A percentile compares a stretch with the other conserved stretches of the same genome.
Evolutionary conservation across 768 basidiomycete genomes (phyloP).

Genomic region (Tremella yokohamensis): DNA sequence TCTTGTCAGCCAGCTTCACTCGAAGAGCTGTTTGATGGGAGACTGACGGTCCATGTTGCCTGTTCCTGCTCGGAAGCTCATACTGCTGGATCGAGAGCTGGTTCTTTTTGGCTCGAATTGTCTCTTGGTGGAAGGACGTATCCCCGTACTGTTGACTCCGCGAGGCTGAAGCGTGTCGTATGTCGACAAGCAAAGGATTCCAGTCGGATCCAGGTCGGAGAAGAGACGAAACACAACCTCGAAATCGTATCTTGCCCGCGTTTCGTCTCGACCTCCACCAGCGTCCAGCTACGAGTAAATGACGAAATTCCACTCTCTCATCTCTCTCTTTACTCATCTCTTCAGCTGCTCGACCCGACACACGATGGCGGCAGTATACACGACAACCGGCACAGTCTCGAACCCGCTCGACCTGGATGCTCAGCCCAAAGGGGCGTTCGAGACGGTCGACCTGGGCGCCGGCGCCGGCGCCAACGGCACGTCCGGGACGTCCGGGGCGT

Average conservation of each 20-base stretch:
- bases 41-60: slow-evolving; percentile 3
- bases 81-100: no score
- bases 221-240: neutral
- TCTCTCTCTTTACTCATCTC: slow-evolving; percentile 5
- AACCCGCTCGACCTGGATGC: slow-evolving; percentile 35
- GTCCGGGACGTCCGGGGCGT: slow-evolving; percentile 21
- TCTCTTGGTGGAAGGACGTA: no score
- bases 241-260: neutral
- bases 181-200: no score
- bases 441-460: slow-evolving; percentile 22
- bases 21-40: no score
- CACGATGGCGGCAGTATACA: slow-evolving; percentile 17
- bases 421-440: slow-evolving; percentile 35
- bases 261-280: no score
- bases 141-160: no score
- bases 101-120: no score
- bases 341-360: neutral
- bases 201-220: no score
- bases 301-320: neutral
- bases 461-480: slow-evolving; percentile 20
- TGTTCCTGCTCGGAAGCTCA: no score
- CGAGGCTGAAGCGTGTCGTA: no score
- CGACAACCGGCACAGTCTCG: slow-evolving; percentile 43
- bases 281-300: no score
- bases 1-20: slow-evolving; percentile 5